Percentiles rank a stretch among this genome's conserved stretches.
These are phyloP conservation scores for Aspergillus bertholletiae DNA, from an alignment of 495 filamentous ascomycete genomes.

Conservation along the genomic window DNA sequence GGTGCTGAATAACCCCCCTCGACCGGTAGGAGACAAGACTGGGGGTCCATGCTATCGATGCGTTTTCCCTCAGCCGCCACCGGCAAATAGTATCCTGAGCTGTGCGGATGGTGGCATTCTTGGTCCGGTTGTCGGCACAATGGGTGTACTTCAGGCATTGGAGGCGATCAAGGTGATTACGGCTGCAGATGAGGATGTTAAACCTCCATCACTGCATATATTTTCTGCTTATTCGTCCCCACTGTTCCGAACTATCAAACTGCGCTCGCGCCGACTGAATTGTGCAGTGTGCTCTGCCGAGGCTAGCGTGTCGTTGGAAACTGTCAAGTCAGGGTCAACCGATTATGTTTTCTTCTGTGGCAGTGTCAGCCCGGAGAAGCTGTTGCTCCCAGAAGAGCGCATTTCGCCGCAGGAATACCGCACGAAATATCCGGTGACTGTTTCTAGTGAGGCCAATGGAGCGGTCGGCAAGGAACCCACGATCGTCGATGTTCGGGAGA, in stretches of 20 bases:
- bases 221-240: slow-evolving; percentile 70
- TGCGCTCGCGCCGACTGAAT: slow-evolving; percentile 60
- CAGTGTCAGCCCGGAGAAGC: slow-evolving; percentile 37
- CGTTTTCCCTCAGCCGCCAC: slow-evolving; percentile 84
- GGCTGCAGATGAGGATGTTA: slow-evolving; percentile 11
- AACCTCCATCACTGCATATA: slow-evolving; percentile 53
- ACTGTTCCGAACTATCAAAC: slow-evolving; percentile 67
- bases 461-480: slow-evolving; percentile 33
- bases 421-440: slow-evolving; percentile 10
- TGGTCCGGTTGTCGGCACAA: slow-evolving; percentile 87
- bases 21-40: slow-evolving; percentile 40
- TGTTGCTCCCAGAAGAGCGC: slow-evolving; percentile 57
- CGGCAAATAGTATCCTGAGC: slow-evolving; percentile 67
- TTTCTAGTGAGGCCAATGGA: background rate
- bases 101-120: slow-evolving; percentile 92
- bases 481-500: slow-evolving; percentile 79
- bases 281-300: slow-evolving; percentile 73
- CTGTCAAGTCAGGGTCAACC: slow-evolving; percentile 57
- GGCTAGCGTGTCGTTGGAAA: slow-evolving; percentile 57
- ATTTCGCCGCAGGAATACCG: slow-evolving; percentile 56
- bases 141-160: slow-evolving; percentile 89
- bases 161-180: slow-evolving; percentile 83
- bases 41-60: slow-evolving; percentile 89
- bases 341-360: slow-evolving; percentile 85
- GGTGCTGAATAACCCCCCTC: slow-evolving; percentile 59